Evolutionary conservation across 495 filamentous ascomycete genomes (phyloP).

Genomic region (Penicillium taxi): DNA sequence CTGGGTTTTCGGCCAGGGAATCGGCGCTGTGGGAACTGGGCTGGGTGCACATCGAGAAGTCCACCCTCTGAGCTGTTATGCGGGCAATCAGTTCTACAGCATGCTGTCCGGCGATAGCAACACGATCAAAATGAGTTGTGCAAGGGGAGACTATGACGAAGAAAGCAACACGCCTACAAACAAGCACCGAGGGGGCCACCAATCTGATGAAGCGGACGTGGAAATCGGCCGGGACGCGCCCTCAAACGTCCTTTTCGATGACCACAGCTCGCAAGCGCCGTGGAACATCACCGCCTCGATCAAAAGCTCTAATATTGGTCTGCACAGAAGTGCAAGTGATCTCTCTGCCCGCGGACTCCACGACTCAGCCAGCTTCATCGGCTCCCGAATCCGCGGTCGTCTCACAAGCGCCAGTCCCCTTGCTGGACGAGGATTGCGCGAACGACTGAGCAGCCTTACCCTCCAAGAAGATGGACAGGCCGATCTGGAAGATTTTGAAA

Average conservation of each 20-base stretch:
- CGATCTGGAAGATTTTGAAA: constrained; percentile 35
- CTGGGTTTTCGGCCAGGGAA: constrained; percentile 46
- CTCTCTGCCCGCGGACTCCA: constrained; percentile 41
- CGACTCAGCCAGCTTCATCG: constrained; percentile 9
- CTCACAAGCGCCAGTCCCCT: constrained; percentile 57
- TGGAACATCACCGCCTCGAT: constrained; percentile 62
- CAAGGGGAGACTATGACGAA: constrained; percentile 24
- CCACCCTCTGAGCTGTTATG: constrained; percentile 47
- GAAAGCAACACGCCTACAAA: constrained; percentile 18
- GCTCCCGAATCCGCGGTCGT: constrained; percentile 30
- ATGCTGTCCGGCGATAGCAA: constrained; percentile 30
- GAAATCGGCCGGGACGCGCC: constrained; percentile 57
- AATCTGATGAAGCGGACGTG: constrained; percentile 35
- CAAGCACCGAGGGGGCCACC: background rate
- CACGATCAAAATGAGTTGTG: constrained; percentile 32
- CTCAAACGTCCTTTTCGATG: constrained; percentile 48
- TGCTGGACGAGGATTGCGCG: constrained; percentile 41
- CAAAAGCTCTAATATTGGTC: constrained; percentile 45
- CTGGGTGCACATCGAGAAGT: constrained; percentile 29
- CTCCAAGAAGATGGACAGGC: constrained; percentile 27
- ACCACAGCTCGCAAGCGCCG: constrained; percentile 54
- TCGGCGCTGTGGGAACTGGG: constrained; percentile 49
- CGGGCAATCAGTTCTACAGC: constrained; percentile 45
- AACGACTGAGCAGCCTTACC: constrained; percentile 30
- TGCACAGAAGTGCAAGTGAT: constrained; percentile 47